Base-by-base conservation (phyloP, 2,329 filamentous ascomycete genomes). In the Ophiosphaerella korrae region DNA sequence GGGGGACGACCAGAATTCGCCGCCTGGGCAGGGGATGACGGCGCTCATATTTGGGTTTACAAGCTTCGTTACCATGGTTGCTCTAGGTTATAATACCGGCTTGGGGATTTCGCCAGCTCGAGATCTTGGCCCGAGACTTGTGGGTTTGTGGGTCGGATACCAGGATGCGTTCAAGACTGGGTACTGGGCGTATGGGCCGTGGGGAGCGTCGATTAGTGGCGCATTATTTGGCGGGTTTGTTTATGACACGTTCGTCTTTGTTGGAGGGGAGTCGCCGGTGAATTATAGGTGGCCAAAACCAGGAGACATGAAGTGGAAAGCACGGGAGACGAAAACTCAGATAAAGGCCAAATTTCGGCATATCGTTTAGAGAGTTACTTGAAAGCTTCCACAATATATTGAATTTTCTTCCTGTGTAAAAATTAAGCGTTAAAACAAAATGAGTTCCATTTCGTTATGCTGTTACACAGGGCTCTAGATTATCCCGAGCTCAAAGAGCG, bases 61-160 rank as follows among this genome's bases (percentile, higher is more conserved):
- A 7, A 58, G 48, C 5, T 65, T 64, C 42, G 53, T 66, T 23
- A 59, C 65, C 24, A 64, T 60, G 56, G 55, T 69, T 2, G 57
- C 62, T 0, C 48, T 67, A 7, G 64, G 64, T 7, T 67, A 67
- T 51, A 68, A 68, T 36, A 66, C 62, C 4, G 67, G 68, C 31
- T 55, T 67, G 6, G 70, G 86, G 9, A 87, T 90, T 54, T 89
- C 89, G 59, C 73, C 88, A 36, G 87, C 87, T 18, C 81, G 87
- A 68, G 88, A 90, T 60, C 87, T 90, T 63, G 87, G 87, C 0
- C 87, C 87, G 2, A 78, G 87, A n/a, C 74, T 90, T 23, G 81
- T 88, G 52, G 82, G 82, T 1, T 87, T 85, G 64, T 83, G 85
- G 71, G 68, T 89, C 44, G 88, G 88, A 1, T 90, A 90, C 64